Evolutionary conservation across 345 rosid genomes (phyloP), one percentile per base, ranked within the genome.

Genomic region (Arabidopsis suecica): DNA sequence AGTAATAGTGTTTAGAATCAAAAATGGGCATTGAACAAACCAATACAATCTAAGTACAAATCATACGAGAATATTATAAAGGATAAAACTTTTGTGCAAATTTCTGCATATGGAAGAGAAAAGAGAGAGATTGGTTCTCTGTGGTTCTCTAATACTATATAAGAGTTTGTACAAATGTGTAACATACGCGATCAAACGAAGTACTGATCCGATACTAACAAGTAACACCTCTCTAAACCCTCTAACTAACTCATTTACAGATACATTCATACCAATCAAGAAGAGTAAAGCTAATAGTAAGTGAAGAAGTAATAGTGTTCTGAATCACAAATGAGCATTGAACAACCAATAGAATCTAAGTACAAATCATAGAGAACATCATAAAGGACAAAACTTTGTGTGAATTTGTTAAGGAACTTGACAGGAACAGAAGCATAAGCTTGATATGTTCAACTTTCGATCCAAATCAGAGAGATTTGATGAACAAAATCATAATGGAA

Each of bases 271-370:
- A 36, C 11, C 22, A 2, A 74, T 38, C 49, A 57, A 45, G 66
- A 45, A 55, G 5, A 65, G 22, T 57, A 38, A 72, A 62, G 62
- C 53, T 23, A 25, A 13, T 16, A 11, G 9, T 58, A 57, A 7
- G 44, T 42, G 11, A 20, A 32, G 5, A 5, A 4, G 0, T 7
- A 12, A 62, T 38, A 40, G 42, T 40, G 28, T 57, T 16, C 61
- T 73, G n/a, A 34, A 74, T 22, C 54, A 74, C 51, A 74, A 37
- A 74, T 48, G 22, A 60, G 66, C 9, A 54, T 54, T 55, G 71
- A 54, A 45, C 16, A 72, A 23, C 50, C 59, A 56, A 37, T 55
- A 33, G 5, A 44, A 14, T 50, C 34, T n/a, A 38, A 54, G n/a
- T 41, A 3, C 14, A 62, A 61, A 36, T 30, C 66, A 72, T 25